Evolutionary conservation across 2,329 filamentous ascomycete species (phyloP), one percentile per base, ranked within the genome.

Genomic region (Aspergillus aculeatus): DNA sequence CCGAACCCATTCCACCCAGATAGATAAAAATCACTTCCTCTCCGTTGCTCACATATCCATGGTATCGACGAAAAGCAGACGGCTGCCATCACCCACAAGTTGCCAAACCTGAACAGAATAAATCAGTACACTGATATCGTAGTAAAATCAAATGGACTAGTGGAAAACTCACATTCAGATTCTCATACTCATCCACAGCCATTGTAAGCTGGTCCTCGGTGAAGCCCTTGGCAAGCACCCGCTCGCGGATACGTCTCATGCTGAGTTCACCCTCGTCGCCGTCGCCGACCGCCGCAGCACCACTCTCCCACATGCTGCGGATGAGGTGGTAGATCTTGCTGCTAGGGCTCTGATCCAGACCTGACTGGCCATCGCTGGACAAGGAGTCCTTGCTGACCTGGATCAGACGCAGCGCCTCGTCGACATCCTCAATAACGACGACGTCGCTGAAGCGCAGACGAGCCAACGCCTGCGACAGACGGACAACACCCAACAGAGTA

Each of bases 261-360:
- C 89, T 95, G 69, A 99, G 79, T 77, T 97, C 93, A 21, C 90
- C 81, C 29, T 84, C 83, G 56, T 81, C 80, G 35, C 91, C 92
- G 50, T 92, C 87, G 47, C 90, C 88, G 67, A 94, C 92, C 58
- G 86, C 86, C 50, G 86, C 87, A 56, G 92, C 92, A 59, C 94
- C 93, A 56, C 87, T 89, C 69, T 96, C 93, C 50, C 91, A 89
- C 78, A 98, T 88, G 5, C 86, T 86, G 73, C 94, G 90, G 78
- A 99, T 91, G 65, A 99, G 86, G 75, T 96, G 95, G 79, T 96
- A 98, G 70, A 99, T 98, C 76, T 91, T 91, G 75, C 88, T 93
- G 77, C 86, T 93, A 29, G 92, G 88, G 55, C 91, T 96, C 68
- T 90, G 86, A 67, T 90, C 89, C 59, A 88, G 84, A 53, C 86